Evolutionary conservation across 2,329 filamentous ascomycete species (phyloP).

Genomic region (Pseudophaeomoniella oleicola): DNA sequence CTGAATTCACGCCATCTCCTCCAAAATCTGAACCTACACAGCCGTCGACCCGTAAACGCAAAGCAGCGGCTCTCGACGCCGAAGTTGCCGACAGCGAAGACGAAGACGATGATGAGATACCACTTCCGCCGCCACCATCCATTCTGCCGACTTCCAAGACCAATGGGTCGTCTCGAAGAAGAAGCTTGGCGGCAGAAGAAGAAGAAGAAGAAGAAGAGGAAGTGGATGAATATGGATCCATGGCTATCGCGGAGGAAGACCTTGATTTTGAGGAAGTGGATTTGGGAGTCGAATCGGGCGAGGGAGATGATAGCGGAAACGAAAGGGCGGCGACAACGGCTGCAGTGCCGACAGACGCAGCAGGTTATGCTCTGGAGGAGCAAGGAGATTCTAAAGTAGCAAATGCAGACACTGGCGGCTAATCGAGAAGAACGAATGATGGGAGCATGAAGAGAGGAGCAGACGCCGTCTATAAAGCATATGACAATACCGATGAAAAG

Average conservation of each 20-base stretch:
- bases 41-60: neutral
- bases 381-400: neutral
- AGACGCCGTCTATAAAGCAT: no score
- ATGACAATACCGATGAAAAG: no score
- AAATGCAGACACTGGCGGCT: no score
- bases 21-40: neutral
- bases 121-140: neutral
- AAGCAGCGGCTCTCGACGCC: neutral
- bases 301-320: neutral
- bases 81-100: conserved; percentile 3
- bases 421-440: no score
- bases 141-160: neutral
- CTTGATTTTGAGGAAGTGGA: neutral
- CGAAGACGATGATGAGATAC: conserved; percentile 9
- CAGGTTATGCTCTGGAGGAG: neutral
- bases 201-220: neutral
- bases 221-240: neutral
- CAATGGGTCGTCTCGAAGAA: neutral
- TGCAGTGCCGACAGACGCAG: neutral
- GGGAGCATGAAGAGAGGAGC: neutral
- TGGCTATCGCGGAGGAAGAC: neutral
- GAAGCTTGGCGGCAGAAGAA: neutral
- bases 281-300: no score
- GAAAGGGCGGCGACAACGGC: neutral
- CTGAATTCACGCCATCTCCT: neutral